Base-by-base conservation (phyloP, 192 early-diverging fungal species). In the Coemansia sp. region DNA sequence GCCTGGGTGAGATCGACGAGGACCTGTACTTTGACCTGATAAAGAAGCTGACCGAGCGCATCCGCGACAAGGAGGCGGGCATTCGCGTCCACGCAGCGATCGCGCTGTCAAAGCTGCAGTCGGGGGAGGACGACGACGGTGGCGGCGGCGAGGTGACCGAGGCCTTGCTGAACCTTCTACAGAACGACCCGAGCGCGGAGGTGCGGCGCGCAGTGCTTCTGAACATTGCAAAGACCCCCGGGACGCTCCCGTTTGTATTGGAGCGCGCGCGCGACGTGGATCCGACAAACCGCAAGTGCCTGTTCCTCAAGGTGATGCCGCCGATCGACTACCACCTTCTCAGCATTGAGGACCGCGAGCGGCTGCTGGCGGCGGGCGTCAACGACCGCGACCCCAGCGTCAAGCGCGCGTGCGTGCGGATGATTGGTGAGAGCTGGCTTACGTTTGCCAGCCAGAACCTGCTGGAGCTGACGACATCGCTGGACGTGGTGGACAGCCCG, bases 331-430 rank as follows among this genome's bases (percentile, higher is more conserved):
- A 89, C 59, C 77, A 75, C 17, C 40, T 80, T 35, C 55, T 94
- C 8, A 79, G 80, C 13, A 78, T 83, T 21, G 79, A 82, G 11
- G 80, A 86, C 16, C 76, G 88, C 14, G 83, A 90, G 35, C 60
- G 76, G 32, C 60, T 94, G 27, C 67, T 94, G 25, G 67, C 78
- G 5, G 82, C 77, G 36, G 91, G 89, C 4, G 63, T 94, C 27
- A 83, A 79, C n/a, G 91, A 94, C 69, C 81, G 87, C 45, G 88
- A 94, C 30, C 49, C 77, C 9, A 60, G 76, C 20, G 91, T 94
- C n/a, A 76, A 82, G 40, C 84, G 85, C 26, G 87, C 86, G 7
- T 81, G 80, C 20, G 73, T 81, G 26, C 78, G 78, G 25, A 79
- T 91, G 79, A 59, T 89, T 19, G 59, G 80, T 11, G 80, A 68